A percentile compares a stretch with the other conserved stretches of the same genome.
phyloP scores from a whole-genome alignment of 306 rosid species.

The Crataegus laevigata region DNA sequence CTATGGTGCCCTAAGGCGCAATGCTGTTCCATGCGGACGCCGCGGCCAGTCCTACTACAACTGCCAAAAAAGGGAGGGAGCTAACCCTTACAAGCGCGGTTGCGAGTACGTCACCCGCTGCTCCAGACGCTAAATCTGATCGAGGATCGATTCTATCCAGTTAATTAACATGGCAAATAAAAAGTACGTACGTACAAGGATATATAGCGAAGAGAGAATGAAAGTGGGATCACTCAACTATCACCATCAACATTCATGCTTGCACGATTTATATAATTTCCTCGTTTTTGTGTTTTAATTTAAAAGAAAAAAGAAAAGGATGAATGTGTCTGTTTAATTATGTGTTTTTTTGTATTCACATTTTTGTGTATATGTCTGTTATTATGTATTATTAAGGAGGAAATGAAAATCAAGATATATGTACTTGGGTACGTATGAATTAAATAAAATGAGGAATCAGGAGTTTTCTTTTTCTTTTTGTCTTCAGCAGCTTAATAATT shows the following conservation, averaged over 20 bases:
- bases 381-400: not conserved
- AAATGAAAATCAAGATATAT: not conserved
- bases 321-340: not conserved
- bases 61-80: constrained; percentile 20
- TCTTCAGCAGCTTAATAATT: not conserved
- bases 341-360: not conserved
- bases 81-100: constrained; percentile 43
- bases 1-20: constrained; percentile 26
- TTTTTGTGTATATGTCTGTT: not conserved
- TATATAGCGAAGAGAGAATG: not conserved
- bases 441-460: not conserved
- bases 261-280: not conserved
- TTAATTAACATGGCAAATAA: not conserved
- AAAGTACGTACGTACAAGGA: not conserved
- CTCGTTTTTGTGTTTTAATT: not conserved
- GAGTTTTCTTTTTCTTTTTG: not conserved
- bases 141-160: not conserved
- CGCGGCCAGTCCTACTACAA: constrained; percentile 52
- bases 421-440: not conserved
- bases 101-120: constrained; percentile 39
- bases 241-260: not conserved
- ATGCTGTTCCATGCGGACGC: constrained; percentile 32
- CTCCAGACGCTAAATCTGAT: constrained; percentile 22
- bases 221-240: not conserved
- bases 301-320: not conserved